Evolutionary conservation across 495 filamentous ascomycete genomes (phyloP).

Genomic region (Aspergillus mulundensis): DNA sequence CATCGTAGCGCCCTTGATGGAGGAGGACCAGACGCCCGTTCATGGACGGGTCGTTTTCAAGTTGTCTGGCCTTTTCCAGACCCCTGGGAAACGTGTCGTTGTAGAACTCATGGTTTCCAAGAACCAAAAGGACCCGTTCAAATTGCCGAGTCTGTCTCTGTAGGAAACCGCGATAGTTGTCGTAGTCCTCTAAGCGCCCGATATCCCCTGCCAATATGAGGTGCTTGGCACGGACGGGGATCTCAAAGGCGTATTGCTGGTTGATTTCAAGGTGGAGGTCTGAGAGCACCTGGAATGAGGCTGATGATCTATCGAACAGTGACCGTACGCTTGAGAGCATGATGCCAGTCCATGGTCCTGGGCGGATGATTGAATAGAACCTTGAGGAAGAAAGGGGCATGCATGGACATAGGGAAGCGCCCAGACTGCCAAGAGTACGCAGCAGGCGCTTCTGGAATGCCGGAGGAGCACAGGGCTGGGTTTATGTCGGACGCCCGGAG

Average conservation of each 20-base stretch:
- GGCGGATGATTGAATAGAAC: too few species aligned
- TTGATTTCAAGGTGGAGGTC: slow-evolving; percentile 57
- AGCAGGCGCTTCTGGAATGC: too few species aligned
- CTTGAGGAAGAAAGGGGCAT: too few species aligned
- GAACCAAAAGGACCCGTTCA: slow-evolving; percentile 46
- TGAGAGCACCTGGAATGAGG: slow-evolving; percentile 49
- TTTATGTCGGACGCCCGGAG: too few species aligned
- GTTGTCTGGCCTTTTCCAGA: slow-evolving; percentile 36
- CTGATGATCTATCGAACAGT: slow-evolving; percentile 9
- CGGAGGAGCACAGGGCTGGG: too few species aligned
- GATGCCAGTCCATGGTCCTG: background rate
- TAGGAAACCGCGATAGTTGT: slow-evolving; percentile 49
- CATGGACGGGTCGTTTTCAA: slow-evolving; percentile 43
- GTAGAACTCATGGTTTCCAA: slow-evolving; percentile 61
- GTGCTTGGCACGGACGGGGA: slow-evolving; percentile 43
- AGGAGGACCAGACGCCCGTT: slow-evolving; percentile 44
- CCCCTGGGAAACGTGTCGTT: slow-evolving; percentile 32
- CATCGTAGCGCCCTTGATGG: slow-evolving; percentile 38
- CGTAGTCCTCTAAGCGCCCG: slow-evolving; percentile 51
- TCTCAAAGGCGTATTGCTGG: slow-evolving; percentile 46
- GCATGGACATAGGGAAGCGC: too few species aligned
- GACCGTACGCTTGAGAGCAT: slow-evolving; percentile 1
- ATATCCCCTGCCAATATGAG: slow-evolving; percentile 58
- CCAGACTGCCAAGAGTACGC: too few species aligned
- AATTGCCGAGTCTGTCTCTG: slow-evolving; percentile 41